Base-by-base conservation (phyloP, 2,329 filamentous ascomycete species). In the Cytospora paraplurivora region DNA sequence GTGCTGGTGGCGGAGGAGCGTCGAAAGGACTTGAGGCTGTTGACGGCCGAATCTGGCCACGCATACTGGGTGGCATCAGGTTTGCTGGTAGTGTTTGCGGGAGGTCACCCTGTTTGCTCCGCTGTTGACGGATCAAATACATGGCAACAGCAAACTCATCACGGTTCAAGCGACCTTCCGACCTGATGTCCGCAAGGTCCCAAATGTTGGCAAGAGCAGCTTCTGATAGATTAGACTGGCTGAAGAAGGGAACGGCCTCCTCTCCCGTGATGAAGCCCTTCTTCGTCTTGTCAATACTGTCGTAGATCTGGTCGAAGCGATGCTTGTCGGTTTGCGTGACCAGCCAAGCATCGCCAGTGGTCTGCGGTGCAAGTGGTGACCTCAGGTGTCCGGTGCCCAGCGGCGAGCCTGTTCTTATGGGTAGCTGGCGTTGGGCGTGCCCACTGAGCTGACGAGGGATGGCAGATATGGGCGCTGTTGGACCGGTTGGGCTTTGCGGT, bases 101-200 rank as follows among this genome's bases (percentile, higher is more conserved):
- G 37, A 98, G 76, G 19, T 82, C 81, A 62, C 88, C 86, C 63
- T 87, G 86, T 67, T 88, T 89, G 68, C 85, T 90, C 60, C 93
- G 85, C 74, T 97, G 93, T 74, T 96, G 91, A 66, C 93, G 87
- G 70, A 99, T 97, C 57, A 99, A 82, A 73, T 96, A 96, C 93
- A 99, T 97, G 59, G 95, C 94, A 54, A 99, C 93, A 0, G 95
- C 93, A 73, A 99, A 99, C 71, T 97, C 93, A 69, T 99, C 95
- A 70, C 86, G 87, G 54, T 85, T 93, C 62, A 99, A 80, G 63
- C 90, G 88, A 12, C 95, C 95, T 69, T 93, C 90, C 8, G 92
- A 95, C 72, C 92, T 92, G 76, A 97, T 92, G 76, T 99, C 95
- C 15, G 95, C 90, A 35, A 99, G 85, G 74, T 99, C 95, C 95